phyloP scores from a whole-genome alignment of 257 asterid species.

The Nicotiana tabacum region DNA sequence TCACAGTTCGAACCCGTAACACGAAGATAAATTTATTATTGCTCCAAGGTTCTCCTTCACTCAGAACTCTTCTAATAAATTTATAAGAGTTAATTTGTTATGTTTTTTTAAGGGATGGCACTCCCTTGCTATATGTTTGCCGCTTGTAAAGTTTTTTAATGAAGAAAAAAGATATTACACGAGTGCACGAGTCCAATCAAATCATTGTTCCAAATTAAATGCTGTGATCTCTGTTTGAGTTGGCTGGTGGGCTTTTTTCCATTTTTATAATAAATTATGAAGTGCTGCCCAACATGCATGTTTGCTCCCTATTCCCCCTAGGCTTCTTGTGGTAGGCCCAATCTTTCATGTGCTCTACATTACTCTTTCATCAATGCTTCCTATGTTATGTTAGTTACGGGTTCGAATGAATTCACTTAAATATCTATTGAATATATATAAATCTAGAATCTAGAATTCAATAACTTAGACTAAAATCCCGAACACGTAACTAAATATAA shows the following conservation, averaged over 20 bases:
- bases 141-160: constrained; percentile 27
- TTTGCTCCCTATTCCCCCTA: constrained; percentile 17
- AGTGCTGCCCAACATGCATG: constrained; percentile 50
- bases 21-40: no score
- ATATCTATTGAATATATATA: no score
- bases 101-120: no score
- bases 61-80: background rate
- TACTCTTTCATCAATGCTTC: background rate
- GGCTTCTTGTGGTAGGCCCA: constrained; percentile 30
- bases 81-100: no score
- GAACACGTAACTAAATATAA: no score
- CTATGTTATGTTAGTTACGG: no score
- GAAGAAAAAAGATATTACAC: constrained; percentile 27
- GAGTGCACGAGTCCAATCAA: constrained; percentile 38
- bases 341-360: constrained; percentile 40
- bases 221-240: background rate
- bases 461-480: no score
- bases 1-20: no score
- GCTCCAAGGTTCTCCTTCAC: background rate
- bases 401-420: no score
- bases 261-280: constrained; percentile 11
- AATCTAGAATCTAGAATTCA: no score
- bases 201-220: constrained; percentile 19
- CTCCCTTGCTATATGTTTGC: no score
- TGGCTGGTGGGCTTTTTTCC: constrained; percentile 17